phyloP scores from a whole-genome alignment of 495 filamentous ascomycete genomes.

The Sporormia fimetaria region DNA sequence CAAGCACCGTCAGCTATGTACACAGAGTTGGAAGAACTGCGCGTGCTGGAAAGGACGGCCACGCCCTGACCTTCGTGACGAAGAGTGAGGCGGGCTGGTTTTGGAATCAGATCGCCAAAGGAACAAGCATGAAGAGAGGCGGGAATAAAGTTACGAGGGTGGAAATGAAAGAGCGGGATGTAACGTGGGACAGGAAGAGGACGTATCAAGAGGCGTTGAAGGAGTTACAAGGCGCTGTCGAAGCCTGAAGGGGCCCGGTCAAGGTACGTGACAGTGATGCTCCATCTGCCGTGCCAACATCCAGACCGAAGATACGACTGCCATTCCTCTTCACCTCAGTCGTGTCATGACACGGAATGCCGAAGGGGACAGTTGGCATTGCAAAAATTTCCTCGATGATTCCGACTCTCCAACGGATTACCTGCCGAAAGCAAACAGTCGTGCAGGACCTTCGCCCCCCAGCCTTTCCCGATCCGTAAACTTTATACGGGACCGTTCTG shows the following conservation, averaged over 20 bases:
- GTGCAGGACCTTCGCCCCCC: no score
- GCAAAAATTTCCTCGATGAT: no score
- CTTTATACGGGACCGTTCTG: no score
- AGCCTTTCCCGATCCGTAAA: no score
- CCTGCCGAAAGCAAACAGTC: no score
- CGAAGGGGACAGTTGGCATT: no score
- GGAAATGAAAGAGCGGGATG: constrained; percentile 2
- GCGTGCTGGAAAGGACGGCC: constrained; percentile 62
- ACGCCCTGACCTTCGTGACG: constrained; percentile 72
- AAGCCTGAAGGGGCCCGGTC: constrained; percentile 6
- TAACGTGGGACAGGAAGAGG: constrained; percentile 13
- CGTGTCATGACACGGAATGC: no score
- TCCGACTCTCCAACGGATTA: no score
- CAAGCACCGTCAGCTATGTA: constrained; percentile 68
- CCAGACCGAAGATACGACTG: constrained; percentile 29
- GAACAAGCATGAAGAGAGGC: constrained; percentile 9
- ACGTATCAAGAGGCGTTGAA: constrained; percentile 21
- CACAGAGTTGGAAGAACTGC: constrained; percentile 91
- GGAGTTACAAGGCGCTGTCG: constrained; percentile 21
- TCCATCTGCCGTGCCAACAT: background rate
- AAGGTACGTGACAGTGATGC: background rate
- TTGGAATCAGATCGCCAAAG: constrained; percentile 58
- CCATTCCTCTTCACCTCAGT: no score
- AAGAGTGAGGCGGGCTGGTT: constrained; percentile 78
- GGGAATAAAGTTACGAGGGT: constrained; percentile 17